These are phyloP conservation scores for Funneliformis geosporum DNA, from an alignment of 192 early-diverging fungal genomes.

Conservation along the genomic window DNA sequence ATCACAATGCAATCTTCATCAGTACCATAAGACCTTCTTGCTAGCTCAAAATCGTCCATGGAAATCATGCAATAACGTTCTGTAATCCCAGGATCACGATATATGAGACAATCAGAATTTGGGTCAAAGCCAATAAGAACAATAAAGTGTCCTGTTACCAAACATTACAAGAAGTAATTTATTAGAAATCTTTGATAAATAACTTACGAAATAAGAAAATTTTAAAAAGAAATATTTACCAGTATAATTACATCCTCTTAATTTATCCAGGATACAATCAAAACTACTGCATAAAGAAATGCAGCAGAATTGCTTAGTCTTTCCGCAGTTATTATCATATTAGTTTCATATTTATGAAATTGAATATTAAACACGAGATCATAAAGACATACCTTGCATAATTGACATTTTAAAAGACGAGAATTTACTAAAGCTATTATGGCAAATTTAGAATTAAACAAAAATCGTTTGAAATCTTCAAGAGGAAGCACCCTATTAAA, in stretches of 20 bases:
- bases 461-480: background rate
- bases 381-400: background rate
- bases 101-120: background rate
- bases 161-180: background rate
- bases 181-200: too few species aligned
- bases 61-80: conserved; percentile 4
- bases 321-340: too few species aligned
- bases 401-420: background rate
- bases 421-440: background rate
- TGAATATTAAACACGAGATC: too few species aligned
- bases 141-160: background rate
- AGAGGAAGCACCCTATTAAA: background rate
- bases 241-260: background rate
- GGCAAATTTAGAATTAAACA: background rate
- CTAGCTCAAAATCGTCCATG: background rate
- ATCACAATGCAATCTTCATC: conserved; percentile 3
- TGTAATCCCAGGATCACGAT: conserved; percentile 3
- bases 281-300: too few species aligned
- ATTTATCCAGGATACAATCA: background rate
- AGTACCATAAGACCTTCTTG: background rate
- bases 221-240: background rate
- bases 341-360: background rate
- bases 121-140: background rate
- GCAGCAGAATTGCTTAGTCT: too few species aligned
- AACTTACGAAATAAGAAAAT: background rate